Evolutionary conservation across 306 rosid genomes (phyloP), one percentile per base, ranked within the genome.

Genomic region (Macrotyloma uniflorum): DNA sequence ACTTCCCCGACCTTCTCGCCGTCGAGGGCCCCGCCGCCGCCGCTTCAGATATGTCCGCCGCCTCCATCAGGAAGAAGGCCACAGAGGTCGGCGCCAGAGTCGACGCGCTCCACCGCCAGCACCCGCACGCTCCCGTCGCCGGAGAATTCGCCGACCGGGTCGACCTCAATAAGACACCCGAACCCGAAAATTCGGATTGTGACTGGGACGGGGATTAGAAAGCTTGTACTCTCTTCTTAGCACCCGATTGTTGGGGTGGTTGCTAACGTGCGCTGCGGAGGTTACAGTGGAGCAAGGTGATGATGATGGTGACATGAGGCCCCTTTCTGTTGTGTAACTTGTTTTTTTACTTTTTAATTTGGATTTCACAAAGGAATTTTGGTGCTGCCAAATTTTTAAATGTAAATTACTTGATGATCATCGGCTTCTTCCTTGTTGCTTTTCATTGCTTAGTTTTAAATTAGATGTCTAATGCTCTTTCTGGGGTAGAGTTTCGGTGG

Each of bases 1-100:
- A 94, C 76, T 94, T 94, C 50, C 98, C 98, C 0, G 96, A 91
- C 26, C 83, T 85, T 3, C 49, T 91, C 0, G 82, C 75, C 2
- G 85, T 72, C 0, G 93, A 86, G 30, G 67, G 9, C 11, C 32
- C 38, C 6, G 46, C 67, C 36, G 68, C 82, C 6, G 47, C 46
- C 5, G 75, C 80, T 11, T 62, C 66, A 2, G 90, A 94, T 67
- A 84, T 89, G 94, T 94, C 98, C 33, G 94, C 98, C 13, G 97
- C 94, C 23, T 78, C 85, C 0, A 90, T 94, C n/a, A 78, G 97
- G 80, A 89, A 91, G 87, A 85, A 83, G 50, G 98, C 98, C 6
- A 82, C 96, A 1, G 98, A 91, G 86, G 98, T 91, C 36, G 98
- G 98, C 19, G 93, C 97, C 19, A 77, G 93, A 19, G 98, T 91